Conservation (phyloP, 306 rosid genomes). For the Geum urbanum region DNA sequence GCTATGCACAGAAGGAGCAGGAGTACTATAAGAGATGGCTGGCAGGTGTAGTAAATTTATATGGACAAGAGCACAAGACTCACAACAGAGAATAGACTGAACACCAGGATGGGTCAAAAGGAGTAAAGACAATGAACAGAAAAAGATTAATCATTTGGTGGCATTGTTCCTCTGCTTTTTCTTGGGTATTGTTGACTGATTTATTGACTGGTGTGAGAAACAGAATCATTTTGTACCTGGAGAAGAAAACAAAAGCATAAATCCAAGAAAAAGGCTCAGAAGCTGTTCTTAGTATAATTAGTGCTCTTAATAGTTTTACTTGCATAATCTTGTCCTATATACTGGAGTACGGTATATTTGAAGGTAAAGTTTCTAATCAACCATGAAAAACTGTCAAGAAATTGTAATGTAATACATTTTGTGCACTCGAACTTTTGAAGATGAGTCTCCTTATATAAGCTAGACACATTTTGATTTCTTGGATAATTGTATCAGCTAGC, state of each 20-base stretch:
- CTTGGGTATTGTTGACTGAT: conserved; percentile 17
- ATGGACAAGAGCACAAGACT: not conserved
- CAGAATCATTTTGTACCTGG: conserved; percentile 40
- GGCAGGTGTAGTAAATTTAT: conserved; percentile 7
- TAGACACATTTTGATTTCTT: conserved; percentile 11
- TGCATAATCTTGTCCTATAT: not conserved
- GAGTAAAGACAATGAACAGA: not conserved
- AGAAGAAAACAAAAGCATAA: conserved; percentile 15
- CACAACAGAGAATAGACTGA: not conserved
- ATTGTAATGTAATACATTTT: not conserved
- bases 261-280: conserved; percentile 10
- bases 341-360: not conserved
- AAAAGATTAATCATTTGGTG: conserved; percentile 35
- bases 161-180: conserved; percentile 25
- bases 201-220: conserved; percentile 44
- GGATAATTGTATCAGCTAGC: conserved; percentile 19
- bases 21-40: conserved; percentile 16
- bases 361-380: not conserved
- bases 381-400: not conserved
- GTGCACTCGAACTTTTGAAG: not conserved
- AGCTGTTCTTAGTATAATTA: not conserved
- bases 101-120: conserved; percentile 23
- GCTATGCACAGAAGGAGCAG: conserved; percentile 2
- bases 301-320: not conserved
- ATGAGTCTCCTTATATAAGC: conserved; percentile 12